A percentile compares a stretch with the other conserved stretches of the same genome.
Conservation (phyloP, 2,329 filamentous ascomycete species). For the Monilinia aucupariae region DNA sequence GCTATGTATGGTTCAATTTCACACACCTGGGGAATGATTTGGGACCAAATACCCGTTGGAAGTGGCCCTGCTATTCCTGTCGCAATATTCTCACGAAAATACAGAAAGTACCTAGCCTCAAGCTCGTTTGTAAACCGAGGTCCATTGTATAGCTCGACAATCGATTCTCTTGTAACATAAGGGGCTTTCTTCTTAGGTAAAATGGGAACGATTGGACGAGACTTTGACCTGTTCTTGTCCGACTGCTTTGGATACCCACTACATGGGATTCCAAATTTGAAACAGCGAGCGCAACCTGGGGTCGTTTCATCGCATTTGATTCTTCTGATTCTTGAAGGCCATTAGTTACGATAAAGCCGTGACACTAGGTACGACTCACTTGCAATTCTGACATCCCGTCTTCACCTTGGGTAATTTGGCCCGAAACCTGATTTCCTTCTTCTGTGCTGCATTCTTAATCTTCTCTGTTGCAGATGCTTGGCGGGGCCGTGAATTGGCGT, state of each 20-base stretch:
- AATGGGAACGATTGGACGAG: conserved; percentile 4
- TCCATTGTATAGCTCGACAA: not conserved
- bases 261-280: conserved; percentile 21
- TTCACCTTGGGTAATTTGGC: conserved; percentile 15
- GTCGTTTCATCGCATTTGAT: conserved; percentile 27
- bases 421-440: conserved; percentile 9
- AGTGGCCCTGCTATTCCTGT: conserved; percentile 20
- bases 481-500: not conserved
- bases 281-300: conserved; percentile 23
- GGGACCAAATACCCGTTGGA: conserved; percentile 19
- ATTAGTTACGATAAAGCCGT: not conserved
- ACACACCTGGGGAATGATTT: conserved; percentile 23
- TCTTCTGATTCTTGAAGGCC: conserved; percentile 42
- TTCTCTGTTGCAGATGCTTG: not conserved
- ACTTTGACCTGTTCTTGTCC: not conserved
- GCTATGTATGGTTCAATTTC: conserved; percentile 22
- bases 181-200: conserved; percentile 2
- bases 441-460: not conserved
- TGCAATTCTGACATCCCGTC: conserved; percentile 20
- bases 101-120: conserved; percentile 21
- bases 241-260: conserved; percentile 21
- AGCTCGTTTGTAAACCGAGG: conserved; percentile 17
- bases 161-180: not conserved
- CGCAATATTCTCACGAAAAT: conserved; percentile 23
- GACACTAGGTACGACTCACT: not conserved